A percentile compares a stretch with the other conserved stretches of the same genome.
These are phyloP conservation scores for Gremmenia infestans DNA, from an alignment of 2,329 filamentous ascomycete genomes.

Conservation along the genomic window DNA sequence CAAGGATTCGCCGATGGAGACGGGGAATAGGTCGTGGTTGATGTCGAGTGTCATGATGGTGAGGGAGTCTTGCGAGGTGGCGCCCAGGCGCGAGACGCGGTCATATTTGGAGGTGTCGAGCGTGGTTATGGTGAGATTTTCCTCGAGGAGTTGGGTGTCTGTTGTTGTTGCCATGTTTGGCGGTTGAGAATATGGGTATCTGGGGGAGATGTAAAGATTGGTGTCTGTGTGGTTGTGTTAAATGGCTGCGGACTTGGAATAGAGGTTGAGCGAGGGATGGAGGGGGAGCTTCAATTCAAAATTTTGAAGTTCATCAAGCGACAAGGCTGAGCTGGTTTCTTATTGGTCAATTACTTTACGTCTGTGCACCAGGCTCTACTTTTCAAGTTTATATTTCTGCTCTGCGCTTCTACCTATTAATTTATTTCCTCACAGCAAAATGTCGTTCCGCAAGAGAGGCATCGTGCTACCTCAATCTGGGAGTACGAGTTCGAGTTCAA, in stretches of 20 bases:
- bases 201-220: neutral
- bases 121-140: slow-evolving; percentile 76
- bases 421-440: slow-evolving; percentile 28
- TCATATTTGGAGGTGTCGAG: slow-evolving; percentile 89
- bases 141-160: slow-evolving; percentile 91
- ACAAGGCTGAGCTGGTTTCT: slow-evolving; percentile 6
- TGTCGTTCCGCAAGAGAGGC: slow-evolving; percentile 67
- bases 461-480: slow-evolving; percentile 40
- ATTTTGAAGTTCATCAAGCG: slow-evolving; percentile 5
- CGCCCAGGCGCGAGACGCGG: slow-evolving; percentile 81
- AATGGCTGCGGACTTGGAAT: neutral
- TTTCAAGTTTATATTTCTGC: neutral
- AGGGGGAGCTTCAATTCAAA: slow-evolving; percentile 1
- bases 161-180: slow-evolving; percentile 51
- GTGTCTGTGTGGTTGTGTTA: neutral
- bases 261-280: neutral
- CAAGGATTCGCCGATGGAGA: slow-evolving; percentile 67
- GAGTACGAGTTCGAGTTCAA: neutral
- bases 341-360: neutral
- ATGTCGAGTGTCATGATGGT: slow-evolving; percentile 83
- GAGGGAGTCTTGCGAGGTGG: slow-evolving; percentile 67
- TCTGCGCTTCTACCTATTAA: neutral
- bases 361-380: slow-evolving; percentile 7
- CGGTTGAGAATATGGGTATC: neutral
- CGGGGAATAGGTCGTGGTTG: slow-evolving; percentile 87